phyloP scores from a whole-genome alignment of 1,284 basidiomycete species.

The Amylostereum chailletii region DNA sequence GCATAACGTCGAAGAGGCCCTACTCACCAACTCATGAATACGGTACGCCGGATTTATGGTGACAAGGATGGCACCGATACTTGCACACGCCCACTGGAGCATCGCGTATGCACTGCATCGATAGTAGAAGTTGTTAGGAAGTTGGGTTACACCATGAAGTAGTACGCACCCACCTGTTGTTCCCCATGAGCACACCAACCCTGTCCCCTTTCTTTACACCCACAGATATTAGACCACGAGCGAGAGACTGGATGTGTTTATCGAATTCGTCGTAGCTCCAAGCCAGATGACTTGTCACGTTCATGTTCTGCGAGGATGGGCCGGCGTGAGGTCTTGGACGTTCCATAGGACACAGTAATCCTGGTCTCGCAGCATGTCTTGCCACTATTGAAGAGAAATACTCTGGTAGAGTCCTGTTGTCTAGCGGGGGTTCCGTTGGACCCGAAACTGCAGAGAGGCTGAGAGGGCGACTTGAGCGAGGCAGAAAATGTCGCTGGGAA shows the following conservation, averaged over 20 bases:
- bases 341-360: slow-evolving; percentile 61
- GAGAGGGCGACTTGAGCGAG: slow-evolving; percentile 8
- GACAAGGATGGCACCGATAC: slow-evolving; percentile 71
- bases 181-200: slow-evolving; percentile 78
- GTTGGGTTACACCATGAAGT: not conserved
- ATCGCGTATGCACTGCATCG: slow-evolving; percentile 60
- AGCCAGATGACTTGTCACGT: slow-evolving; percentile 41
- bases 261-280: slow-evolving; percentile 75
- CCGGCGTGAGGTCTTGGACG: slow-evolving; percentile 49
- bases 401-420: slow-evolving; percentile 47
- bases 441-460: slow-evolving; percentile 48
- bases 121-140: not conserved
- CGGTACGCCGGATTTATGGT: slow-evolving; percentile 81
- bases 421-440: slow-evolving; percentile 50
- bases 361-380: slow-evolving; percentile 43
- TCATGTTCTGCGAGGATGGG: slow-evolving; percentile 41
- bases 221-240: slow-evolving; percentile 59
- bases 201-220: slow-evolving; percentile 74
- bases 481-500: no score
- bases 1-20: not conserved
- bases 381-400: slow-evolving; percentile 54
- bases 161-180: slow-evolving; percentile 50
- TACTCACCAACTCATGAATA: slow-evolving; percentile 56
- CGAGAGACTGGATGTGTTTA: slow-evolving; percentile 55
- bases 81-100: slow-evolving; percentile 78